Base-by-base conservation (phyloP, 305 asterid species). In the Fraxinus paxiana region DNA sequence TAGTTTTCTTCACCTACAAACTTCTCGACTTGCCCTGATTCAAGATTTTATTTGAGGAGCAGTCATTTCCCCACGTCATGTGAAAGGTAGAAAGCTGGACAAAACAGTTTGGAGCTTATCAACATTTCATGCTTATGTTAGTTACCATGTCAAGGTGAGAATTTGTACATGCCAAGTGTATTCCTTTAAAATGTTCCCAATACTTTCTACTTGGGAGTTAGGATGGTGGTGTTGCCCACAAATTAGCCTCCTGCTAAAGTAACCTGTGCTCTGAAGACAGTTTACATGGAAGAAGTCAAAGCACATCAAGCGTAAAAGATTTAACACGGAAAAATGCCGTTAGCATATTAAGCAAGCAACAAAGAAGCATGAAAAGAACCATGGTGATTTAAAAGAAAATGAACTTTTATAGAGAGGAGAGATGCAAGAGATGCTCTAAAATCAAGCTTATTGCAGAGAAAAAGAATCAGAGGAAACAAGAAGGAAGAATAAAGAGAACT, bases 141-240 rank as follows among this genome's bases (percentile, higher is more conserved):
- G 96, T 83, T 95, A 95, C 88, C 98, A 95, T 84, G 98, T 95
- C 67, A 93, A 95, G 98, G 98, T 95, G 86, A 86, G 87, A 83
- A 77, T 65, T 83, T 82, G 31, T 61, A 20, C 70, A 61, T 31
- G 3, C 31, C 8, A 22, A 61, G 31, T 22, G 69, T 22, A 8
- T 18, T 59, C 31, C 70, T 20, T 61, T 61, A 20, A 61, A 10
- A 61, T 61, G 28, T 15, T 59, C 69, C 30, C 28, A 18, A 59
- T 59, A 17, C 69, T 59, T 59, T 18, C 28, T 17, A 59, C 26
- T 20, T 18, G 46, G 10, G 69, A 59, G 69, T 59, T 5, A 59
- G 26, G 69, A 59, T 59, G 69, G 69, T 59, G 70, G 31, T 20
- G 73, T 75, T 73, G 35, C 80, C 24, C 13, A 20, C 61, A 48